Evolutionary conservation across 371 early-diverging fungal species (phyloP), one percentile per base, ranked within the genome.

Genomic region (Rhizopus stolonifer): DNA sequence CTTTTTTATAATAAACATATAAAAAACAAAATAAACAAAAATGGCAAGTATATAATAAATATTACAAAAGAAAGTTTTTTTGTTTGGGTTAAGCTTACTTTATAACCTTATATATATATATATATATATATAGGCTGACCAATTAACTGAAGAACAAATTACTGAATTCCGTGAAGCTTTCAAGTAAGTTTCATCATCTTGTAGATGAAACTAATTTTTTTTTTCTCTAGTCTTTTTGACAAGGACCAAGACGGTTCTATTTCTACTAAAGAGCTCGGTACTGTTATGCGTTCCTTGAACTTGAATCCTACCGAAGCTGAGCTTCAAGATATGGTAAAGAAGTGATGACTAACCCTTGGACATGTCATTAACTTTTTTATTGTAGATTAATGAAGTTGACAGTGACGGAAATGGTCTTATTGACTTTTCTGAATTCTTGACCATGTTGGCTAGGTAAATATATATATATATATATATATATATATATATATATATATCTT

Each of bases 211-310:
- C 4, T n/a, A 36, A 29, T 29, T 6, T 6, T 6, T 29, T 29
- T 29, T 29, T 29, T 14, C 5, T 8, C 15, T 45, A 36, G 58
- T 18, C 66, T 84, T 23, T 89, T 89, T 58, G 90, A 90, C 59
- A 91, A 89, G 80, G 95, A 97, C 77, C 90, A 87, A 64, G 94
- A 96, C 80, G 95, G 94, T 70, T 80, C 83, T 65, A 95, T 98
- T 66, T 86, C 88, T 59, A 75, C 83, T 65, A 80, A 78, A 60
- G 90, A 91, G 72, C 87, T 98, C 47, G 93, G 93, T 60, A 89
- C 89, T 33, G 93, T 94, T 51, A 93, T 95, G 92, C 89, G 92
- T 60, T 91, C 94, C 15, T 81, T 95, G 40, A 90, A 90, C 69
- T 80, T 85, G 69, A 88, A 88, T 70, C 89, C 91, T 22, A 87